Evolutionary conservation across 1,139 yeast species (phyloP), one percentile per base, ranked within the genome.

Genomic region (Geotrichum cucujoidarum): DNA sequence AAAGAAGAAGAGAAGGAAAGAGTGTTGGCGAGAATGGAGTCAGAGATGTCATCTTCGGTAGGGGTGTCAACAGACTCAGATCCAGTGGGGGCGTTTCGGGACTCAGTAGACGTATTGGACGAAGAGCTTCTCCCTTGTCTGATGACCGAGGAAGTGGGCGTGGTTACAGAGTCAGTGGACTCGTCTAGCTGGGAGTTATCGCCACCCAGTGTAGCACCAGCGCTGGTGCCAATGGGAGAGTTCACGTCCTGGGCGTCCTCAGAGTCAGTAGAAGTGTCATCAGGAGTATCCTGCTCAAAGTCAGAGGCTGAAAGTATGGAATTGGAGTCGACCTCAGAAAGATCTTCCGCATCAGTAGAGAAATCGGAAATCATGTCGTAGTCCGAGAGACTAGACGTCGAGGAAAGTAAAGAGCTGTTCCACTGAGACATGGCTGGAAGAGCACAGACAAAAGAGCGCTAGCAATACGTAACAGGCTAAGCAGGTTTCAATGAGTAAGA

Each of bases 191-290:
- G 17, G 27, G 20, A 14, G 29, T 11, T 36, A 14, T 36, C 39
- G 39, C 39, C 39, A 36, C 39, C 39, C 27, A 36, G 21, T n/a
- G 5, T 20, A 16, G 27, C n/a, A 4, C 21, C 39, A 22, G 24
- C 14, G 21, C 21, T 29, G 2, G 39, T 21, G 10, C 21, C 39
- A 13, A 14, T 22, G 10, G 7, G 36, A 17, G 16, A 33, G 7
- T n/a, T n/a, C 16, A 22, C 13, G 10, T 17, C 27, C 27, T 21
- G 14, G n/a, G n/a, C 17, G 14, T 36, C 39, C 14, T 36, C 39
- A 13, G 39, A 36, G 29, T 21, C 14, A 6, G 27, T 20, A 17
- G 39, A 36, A 14, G 29, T 24, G 17, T 36, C 30, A 29, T 36
- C 39, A 3, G 39, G 39, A 21, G 39, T 36, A 13, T 36, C 39